Evolutionary conservation across 2,329 filamentous ascomycete genomes (phyloP), one percentile per base, ranked within the genome.

Genomic region (Pyrenophora seminiperda): DNA sequence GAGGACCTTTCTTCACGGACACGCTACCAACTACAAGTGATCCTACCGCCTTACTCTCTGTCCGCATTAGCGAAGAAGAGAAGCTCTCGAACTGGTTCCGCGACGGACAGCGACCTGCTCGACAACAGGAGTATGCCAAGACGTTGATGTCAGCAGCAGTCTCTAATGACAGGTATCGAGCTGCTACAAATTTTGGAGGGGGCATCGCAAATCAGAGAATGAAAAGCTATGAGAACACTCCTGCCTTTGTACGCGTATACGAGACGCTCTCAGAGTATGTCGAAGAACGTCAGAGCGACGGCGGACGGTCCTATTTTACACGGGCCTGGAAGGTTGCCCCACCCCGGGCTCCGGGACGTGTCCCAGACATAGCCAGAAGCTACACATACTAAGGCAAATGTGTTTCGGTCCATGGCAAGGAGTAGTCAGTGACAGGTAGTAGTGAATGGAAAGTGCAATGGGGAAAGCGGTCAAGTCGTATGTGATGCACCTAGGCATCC

Each of bases 211-310:
- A 60, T 10, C 38, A 32, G 7, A 33, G 43, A 5, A 27, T 50
- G n/a, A 19, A 18, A 7, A 17, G 47, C 7, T 58, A 57, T 32
- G 56, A 58, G 11, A 69, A 70, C 15, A 75, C 71, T 14, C 69
- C 67, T 29, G 48, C 74, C 3, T 72, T 78, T 43, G 67, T 77
- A 5, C 70, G 74, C 2, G 54, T 78, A 9, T 71, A 74, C 41
- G 76, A 78, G 54, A 76, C 70, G 24, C 65, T 79, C 1, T 65
- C 66, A 6, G 68, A 70, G 20, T 79, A 80, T 50, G 60, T 72
- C 29, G 75, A 68, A 17, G 61, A 67, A 38, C 53, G 41, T 13
- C 50, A 47, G 11, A 40, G 50, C 32, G 56, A 55, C 4, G 66
- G 47, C 56, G 67, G 22, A n/a, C 57, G 30, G 50, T 71, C 72